Base-by-base conservation (phyloP, 2,329 filamentous ascomycete genomes). In the Aspergillus tubingensis region DNA sequence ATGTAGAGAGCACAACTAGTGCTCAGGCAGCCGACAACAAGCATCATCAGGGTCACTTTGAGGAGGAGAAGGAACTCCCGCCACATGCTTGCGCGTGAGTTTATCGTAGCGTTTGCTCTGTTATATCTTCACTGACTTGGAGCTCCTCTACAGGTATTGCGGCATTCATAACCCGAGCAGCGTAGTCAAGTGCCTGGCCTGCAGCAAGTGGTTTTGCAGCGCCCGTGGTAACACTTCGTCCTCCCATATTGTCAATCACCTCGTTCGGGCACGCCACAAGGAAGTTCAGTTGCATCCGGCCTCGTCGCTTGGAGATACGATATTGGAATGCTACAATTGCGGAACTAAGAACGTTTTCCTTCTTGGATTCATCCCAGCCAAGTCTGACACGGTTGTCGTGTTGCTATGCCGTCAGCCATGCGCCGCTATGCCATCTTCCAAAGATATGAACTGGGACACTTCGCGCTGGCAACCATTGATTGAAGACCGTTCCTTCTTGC, bases 371-470 rank as follows among this genome's bases (percentile, higher is more conserved):
- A 99, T 99, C 68, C 96, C 95, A 8, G 95, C 95, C 59, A 99
- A 99, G 76, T 98, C 95, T 10, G 96, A 99, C 72, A 97, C 95
- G 0, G 95, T 99, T 27, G 96, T 99, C 7, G 95, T 99, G 23
- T 86, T 99, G 48, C 85, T 99, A 39, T 99, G 95, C 76, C 92
- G 95, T 62, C 95, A 98, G 77, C 95, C 95, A 50, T 99, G 95
- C 77, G 95, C 94, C 36, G 90, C 95, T 27, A 94, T 91, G 80
- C 91, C 93, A 1, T 98, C 95, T 36, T 94, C 92, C 66, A 99
- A 99, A 79, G 95, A 99, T 72, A 98, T 99, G 93, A 99, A 95
- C 76, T 99, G 95, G 95, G 95, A 99, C 76, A 96, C 93, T 5
- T 96, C 94, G 25, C 88, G 93, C 73, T 99, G 95, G 95, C 93